phyloP scores from a whole-genome alignment of 2,329 filamentous ascomycete species.

The Colletotrichum horii region DNA sequence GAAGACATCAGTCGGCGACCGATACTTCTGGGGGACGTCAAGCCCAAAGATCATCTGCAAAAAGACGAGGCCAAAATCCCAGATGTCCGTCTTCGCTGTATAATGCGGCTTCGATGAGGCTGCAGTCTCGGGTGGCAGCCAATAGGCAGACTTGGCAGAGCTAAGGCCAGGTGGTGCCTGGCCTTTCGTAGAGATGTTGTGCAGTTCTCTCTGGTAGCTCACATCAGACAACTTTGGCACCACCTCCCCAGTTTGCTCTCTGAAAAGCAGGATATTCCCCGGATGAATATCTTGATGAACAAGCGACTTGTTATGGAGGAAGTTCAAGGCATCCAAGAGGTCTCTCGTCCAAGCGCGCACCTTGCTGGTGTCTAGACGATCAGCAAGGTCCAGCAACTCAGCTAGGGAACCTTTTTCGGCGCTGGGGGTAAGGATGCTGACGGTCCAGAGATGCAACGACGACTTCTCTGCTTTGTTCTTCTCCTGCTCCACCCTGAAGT shows the following conservation, averaged over 20 bases:
- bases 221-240: conserved; percentile 78
- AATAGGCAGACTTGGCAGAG: conserved; percentile 77
- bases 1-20: conserved; percentile 77
- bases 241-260: conserved; percentile 71
- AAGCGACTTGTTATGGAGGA: conserved; percentile 83
- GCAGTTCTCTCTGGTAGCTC: conserved; percentile 71
- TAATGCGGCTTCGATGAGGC: conserved; percentile 65
- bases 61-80: conserved; percentile 92
- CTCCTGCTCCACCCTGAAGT: conserved; percentile 76
- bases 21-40: conserved; percentile 76
- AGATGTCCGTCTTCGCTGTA: conserved; percentile 85
- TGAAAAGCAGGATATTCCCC: conserved; percentile 79
- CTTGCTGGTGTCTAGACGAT: conserved; percentile 73
- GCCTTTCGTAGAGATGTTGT: conserved; percentile 62
- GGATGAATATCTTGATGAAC: conserved; percentile 84
- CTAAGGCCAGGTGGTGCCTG: conserved; percentile 56
- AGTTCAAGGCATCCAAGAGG: conserved; percentile 86
- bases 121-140: conserved; percentile 81
- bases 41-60: conserved; percentile 93
- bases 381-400: conserved; percentile 81
- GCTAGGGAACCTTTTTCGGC: conserved; percentile 83
- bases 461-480: conserved; percentile 41
- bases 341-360: conserved; percentile 92
- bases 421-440: conserved; percentile 77
- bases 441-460: conserved; percentile 62